These are phyloP conservation scores for Lecanicillium sp. DNA, from an alignment of 2,329 filamentous ascomycete species.

Conservation along the genomic window DNA sequence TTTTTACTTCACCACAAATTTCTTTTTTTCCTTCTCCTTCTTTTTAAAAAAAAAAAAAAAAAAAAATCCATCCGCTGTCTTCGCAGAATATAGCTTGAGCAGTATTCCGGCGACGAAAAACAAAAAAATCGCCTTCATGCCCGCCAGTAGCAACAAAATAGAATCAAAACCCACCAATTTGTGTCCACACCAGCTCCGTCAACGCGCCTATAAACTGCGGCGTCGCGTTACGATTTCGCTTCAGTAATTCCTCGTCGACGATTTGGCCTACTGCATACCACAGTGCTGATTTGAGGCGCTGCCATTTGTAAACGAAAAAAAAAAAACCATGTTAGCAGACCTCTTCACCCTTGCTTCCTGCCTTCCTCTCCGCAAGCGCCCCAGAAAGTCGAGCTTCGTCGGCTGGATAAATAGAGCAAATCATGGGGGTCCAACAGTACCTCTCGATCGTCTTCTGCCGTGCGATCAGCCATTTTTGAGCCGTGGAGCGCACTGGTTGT, in stretches of 20 bases:
- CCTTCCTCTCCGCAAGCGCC: no score
- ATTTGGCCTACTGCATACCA: constrained; percentile 83
- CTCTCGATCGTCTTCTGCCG: constrained; percentile 26
- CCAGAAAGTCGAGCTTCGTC: no score
- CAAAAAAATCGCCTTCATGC: no score
- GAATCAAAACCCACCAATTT: constrained; percentile 54
- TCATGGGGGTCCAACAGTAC: constrained; percentile 14
- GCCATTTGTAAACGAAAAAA: not conserved
- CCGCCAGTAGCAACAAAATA: no score
- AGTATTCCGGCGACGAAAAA: no score
- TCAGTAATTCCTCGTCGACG: constrained; percentile 69
- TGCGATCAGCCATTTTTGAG: constrained; percentile 23
- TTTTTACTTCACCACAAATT: not conserved
- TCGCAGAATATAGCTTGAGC: no score
- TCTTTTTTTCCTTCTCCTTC: not conserved
- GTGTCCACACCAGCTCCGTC: constrained; percentile 80
- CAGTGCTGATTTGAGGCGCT: constrained; percentile 77
- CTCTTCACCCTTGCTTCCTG: no score
- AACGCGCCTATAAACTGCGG: constrained; percentile 83
- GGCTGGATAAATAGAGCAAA: not conserved
- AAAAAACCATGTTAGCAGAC: not conserved
- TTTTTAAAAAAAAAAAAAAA: not conserved
- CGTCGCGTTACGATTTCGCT: constrained; percentile 67
- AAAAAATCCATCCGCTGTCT: not conserved
- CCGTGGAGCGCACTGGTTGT: no score